Percentiles rank a stretch among this genome's conserved stretches.
Evolutionary conservation across 345 rosid species (phyloP).

Genomic region (Passiflora organensis): DNA sequence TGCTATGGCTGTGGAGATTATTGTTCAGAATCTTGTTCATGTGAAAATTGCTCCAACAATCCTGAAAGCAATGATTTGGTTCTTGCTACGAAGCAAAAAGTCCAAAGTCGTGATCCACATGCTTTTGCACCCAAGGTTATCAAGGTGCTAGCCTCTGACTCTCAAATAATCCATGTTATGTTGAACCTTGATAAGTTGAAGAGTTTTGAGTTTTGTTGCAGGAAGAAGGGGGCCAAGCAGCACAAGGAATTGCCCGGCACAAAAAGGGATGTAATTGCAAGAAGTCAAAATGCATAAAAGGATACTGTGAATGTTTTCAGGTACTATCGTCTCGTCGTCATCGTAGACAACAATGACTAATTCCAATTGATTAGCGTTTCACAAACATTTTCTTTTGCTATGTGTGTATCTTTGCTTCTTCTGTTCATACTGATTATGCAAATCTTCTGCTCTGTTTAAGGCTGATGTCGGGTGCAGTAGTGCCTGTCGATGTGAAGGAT

Average conservation of each 20-base stretch:
- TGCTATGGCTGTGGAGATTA: constrained; percentile 39
- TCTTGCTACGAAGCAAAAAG: constrained; percentile 23
- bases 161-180: constrained; percentile 13
- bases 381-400: not conserved
- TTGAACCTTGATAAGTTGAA: not conserved
- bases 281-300: constrained; percentile 43
- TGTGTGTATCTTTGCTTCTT: not conserved
- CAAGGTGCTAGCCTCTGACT: constrained; percentile 4
- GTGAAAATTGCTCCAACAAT: constrained; percentile 35
- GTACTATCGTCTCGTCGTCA: too few relatives aligned
- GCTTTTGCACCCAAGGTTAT: constrained; percentile 46
- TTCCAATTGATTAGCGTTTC: too few relatives aligned
- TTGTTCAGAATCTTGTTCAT: constrained; percentile 35
- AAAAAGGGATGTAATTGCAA: constrained; percentile 52
- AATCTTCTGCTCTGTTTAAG: constrained; percentile 18
- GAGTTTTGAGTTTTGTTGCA: constrained; percentile 15
- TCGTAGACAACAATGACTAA: too few relatives aligned
- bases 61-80: constrained; percentile 37
- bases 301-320: constrained; percentile 52
- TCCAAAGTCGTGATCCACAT: constrained; percentile 39
- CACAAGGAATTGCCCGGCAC: constrained; percentile 37
- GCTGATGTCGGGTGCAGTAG: constrained; percentile 43
- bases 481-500: constrained; percentile 42
- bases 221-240: constrained; percentile 23
- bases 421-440: not conserved